A percentile compares a stretch with the other conserved stretches of the same genome.
Evolutionary conservation across 2,329 filamentous ascomycete genomes (phyloP).

Genomic region (Fusarium subtropicale): DNA sequence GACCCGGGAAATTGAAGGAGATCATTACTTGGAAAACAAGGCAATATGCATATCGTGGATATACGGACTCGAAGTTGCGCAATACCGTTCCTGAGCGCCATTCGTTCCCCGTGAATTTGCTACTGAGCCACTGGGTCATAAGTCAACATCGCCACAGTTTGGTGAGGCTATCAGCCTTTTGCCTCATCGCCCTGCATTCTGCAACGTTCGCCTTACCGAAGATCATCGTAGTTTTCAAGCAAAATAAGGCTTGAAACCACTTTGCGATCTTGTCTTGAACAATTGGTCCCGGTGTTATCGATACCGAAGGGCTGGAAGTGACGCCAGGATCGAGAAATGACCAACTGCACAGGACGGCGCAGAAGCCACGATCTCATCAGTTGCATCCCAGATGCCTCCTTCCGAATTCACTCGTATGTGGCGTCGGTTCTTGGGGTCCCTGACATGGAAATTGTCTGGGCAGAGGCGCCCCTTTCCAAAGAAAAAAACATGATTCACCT

Average conservation of each 20-base stretch:
- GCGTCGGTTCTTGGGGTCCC: constrained; percentile 9
- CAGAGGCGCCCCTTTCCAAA: constrained; percentile 7
- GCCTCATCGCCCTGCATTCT: constrained; percentile 21
- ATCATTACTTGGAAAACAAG: constrained; percentile 11
- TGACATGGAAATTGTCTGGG: constrained; percentile 6
- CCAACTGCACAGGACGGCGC: constrained; percentile 20
- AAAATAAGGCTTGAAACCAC: constrained; percentile 22
- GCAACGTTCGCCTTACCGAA: constrained; percentile 27
- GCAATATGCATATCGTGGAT: constrained; percentile 7
- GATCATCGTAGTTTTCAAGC: constrained; percentile 14
- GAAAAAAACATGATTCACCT: constrained; percentile 8
- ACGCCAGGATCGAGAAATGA: constrained; percentile 32
- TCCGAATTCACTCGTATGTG: constrained; percentile 1
- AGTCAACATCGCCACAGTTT: constrained; percentile 7
- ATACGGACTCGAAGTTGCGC: constrained; percentile 20
- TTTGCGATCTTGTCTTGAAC: constrained; percentile 8
- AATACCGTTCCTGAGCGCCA: background rate
- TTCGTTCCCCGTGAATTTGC: constrained; percentile 1
- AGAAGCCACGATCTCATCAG: constrained; percentile 36
- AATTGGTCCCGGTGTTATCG: constrained; percentile 28
- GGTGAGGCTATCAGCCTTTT: constrained; percentile 13
- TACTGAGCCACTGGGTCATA: constrained; percentile 7
- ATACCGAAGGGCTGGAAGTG: constrained; percentile 21
- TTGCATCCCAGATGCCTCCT: constrained; percentile 14
- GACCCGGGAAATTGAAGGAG: constrained; percentile 23